Evolutionary conservation across 345 rosid genomes (phyloP), one percentile per base, ranked within the genome.

Genomic region (Arabidopsis arenosa): DNA sequence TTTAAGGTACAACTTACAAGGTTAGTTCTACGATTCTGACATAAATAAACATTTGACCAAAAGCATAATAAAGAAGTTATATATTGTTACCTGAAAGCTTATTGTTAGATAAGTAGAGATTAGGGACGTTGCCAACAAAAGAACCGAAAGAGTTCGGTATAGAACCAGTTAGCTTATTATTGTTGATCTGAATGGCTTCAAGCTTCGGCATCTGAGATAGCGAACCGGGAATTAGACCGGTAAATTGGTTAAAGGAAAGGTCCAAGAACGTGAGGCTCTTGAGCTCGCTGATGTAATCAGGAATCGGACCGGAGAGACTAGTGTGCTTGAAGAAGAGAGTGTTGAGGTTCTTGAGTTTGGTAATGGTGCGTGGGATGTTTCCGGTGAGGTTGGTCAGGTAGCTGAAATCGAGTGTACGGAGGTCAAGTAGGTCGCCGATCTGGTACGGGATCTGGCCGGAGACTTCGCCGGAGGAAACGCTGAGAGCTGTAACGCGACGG

Each of bases 351-450:
- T 80, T 79, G 70, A 93, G 91, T 47, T 87, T 86, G 63, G 83
- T 79, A 59, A 93, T 84, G 70, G 91, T 26, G 21, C 82, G 79
- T 36, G 82, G 97, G 49, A 88, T 85, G 12, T 80, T 82, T 18
- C 97, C 93, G 4, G 87, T 91, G 55, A 93, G 80, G 43, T 87
- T 74, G 1, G 90, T 73, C 44, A 89, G 64, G 62, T 85, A 72
- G 78, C 76, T 86, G 59, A 91, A 82, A 17, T 52, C 72, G 1
- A 93, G 84, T 41, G 65, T 69, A 13, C 78, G 74, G 57, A 93
- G 93, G 78, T 74, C 72, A 26, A 82, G 84, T 23, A 93, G 89
- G 75, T 89, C 89, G 1, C 97, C 96, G 5, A 91, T 76, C n/a
- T 74, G 79, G 1, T 75, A 1, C 0, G 93, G 89, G 56, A 91